These are phyloP conservation scores for Bathelium albidoporum DNA, from an alignment of 495 filamentous ascomycete genomes.

Conservation along the genomic window DNA sequence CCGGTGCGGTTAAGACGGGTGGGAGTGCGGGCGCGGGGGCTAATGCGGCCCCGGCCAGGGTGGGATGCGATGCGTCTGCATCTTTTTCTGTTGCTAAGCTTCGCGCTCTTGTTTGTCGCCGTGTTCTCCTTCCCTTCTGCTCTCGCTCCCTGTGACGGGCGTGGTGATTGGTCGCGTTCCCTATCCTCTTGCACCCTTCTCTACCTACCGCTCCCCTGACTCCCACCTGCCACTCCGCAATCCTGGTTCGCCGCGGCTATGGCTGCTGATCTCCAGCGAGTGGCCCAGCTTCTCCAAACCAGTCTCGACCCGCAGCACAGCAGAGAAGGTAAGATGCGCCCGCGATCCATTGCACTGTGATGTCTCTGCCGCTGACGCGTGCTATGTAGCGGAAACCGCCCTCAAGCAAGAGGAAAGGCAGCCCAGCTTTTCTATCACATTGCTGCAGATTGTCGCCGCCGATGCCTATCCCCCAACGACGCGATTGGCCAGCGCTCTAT, in stretches of 20 bases:
- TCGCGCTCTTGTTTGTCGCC: not conserved
- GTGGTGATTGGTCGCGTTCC: not conserved
- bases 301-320: slow-evolving; percentile 77
- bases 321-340: slow-evolving; percentile 61
- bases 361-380: slow-evolving; percentile 15
- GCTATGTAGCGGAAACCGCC: slow-evolving; percentile 60
- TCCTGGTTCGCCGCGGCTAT: slow-evolving; percentile 35
- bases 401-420: slow-evolving; percentile 64
- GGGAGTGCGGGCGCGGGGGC: too few relatives aligned
- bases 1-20: too few relatives aligned
- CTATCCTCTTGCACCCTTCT: not conserved
- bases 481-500: slow-evolving; percentile 81
- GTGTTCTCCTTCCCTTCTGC: not conserved
- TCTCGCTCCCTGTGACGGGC: not conserved
- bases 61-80: not conserved
- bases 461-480: slow-evolving; percentile 57
- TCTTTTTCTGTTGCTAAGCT: not conserved
- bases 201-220: slow-evolving; percentile 2
- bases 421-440: slow-evolving; percentile 72
- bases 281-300: slow-evolving; percentile 71
- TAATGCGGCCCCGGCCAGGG: not conserved
- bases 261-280: slow-evolving; percentile 60
- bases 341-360: too few relatives aligned
- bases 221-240: not conserved
- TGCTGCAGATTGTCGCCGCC: slow-evolving; percentile 79